Evolutionary conservation across 768 basidiomycete genomes (phyloP), one percentile per base, ranked within the genome.

Genomic region (Suillus subaureus): DNA sequence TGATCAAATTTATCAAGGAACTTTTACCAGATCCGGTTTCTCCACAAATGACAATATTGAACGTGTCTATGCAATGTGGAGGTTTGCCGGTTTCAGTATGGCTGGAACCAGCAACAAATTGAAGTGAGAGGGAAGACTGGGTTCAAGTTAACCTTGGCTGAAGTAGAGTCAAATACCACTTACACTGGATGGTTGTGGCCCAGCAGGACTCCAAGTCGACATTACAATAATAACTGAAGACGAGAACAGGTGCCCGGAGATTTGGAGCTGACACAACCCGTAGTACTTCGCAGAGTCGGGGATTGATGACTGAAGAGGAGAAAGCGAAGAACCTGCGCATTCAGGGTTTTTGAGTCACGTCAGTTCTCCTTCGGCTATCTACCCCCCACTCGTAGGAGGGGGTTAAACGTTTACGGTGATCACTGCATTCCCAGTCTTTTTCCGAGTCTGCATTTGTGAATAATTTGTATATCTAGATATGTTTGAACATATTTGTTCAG

Each of bases 1-100:
- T 8, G 28, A 61, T 52, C 18, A 61, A n/a, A 45, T 61, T 61
- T 15, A 61, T 23, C 42, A 61, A 49, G 8, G 61, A 61, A 15
- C 61, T 61, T 61, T 61, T 61, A 16, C 61, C 61, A 23, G 61
- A 8, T 21, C 61, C 61, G 3, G 28, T 7, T 49, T 45, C 42
- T 40, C 61, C 43, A 4, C 7, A 61, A n/a, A 61, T 23, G n/a
- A 61, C n/a, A n/a, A 45, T 8, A 7, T 7, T 31, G 28, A 3
- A 31, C 16, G 26, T 23, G 16, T 31, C 28, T 28, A 7, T 16
- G 16, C 4, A 18, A 9, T 21, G 28, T 9, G 4, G 26, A 51
- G 26, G 26, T 52, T 52, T 8, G 7, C 4, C 16, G 16, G 28
- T 8, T 16, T 8, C 51, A 16, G 26, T 18, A 16, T 52, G 3